Conservation (phyloP, 148 eudicot species). For the Beta vulgaris region DNA sequence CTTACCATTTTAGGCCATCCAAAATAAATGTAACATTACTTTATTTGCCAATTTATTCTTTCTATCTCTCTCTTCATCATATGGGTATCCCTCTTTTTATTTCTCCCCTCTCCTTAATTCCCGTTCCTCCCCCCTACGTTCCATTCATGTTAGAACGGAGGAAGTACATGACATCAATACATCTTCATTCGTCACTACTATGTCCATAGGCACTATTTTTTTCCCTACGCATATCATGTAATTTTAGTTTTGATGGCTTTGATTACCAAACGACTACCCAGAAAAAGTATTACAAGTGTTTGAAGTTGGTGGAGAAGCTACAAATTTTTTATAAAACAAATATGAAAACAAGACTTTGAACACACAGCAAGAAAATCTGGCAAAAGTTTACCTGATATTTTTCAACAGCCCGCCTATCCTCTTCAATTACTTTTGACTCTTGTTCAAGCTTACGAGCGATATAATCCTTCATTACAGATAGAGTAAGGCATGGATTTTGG, state of each 20-base stretch:
- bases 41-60: too few species aligned
- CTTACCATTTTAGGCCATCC: too few species aligned
- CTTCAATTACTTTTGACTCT: constrained; percentile 88
- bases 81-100: too few species aligned
- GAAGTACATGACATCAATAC: neutral
- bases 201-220: too few species aligned
- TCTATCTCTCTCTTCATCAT: too few species aligned
- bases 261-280: neutral
- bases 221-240: neutral
- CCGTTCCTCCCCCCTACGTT: too few species aligned
- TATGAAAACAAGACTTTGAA: neutral
- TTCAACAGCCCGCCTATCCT: constrained; percentile 75
- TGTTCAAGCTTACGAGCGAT: constrained; percentile 93
- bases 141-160: too few species aligned
- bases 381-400: constrained; percentile 68
- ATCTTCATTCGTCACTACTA: neutral
- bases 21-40: too few species aligned
- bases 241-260: neutral
- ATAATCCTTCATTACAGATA: constrained; percentile 93
- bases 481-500: constrained; percentile 85
- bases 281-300: neutral
- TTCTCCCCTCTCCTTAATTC: too few species aligned
- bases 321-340: too few species aligned
- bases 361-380: neutral
- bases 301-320: neutral